These are phyloP conservation scores for Fusarium cicatricum DNA, from an alignment of 2,329 filamentous ascomycete species.

Conservation along the genomic window DNA sequence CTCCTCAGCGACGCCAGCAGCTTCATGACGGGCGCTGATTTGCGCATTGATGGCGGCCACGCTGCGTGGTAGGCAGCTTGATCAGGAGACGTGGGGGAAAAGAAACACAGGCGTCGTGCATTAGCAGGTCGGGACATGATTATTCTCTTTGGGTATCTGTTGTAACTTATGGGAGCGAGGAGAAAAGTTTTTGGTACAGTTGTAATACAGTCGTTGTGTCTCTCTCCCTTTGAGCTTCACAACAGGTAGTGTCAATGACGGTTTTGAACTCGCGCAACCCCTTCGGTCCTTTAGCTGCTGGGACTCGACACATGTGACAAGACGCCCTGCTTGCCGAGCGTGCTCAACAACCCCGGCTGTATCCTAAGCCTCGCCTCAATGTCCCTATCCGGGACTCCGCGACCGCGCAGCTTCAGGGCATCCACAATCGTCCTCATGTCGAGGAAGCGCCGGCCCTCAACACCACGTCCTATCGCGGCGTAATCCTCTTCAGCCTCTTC, in stretches of 20 bases:
- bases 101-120: conserved; percentile 1
- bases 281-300: conserved; percentile 26
- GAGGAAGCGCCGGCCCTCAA: conserved; percentile 54
- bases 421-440: conserved; percentile 58
- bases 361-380: conserved; percentile 59
- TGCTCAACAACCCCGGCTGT: conserved; percentile 54
- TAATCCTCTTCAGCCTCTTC: conserved; percentile 55
- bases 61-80: conserved; percentile 63
- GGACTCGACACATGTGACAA: conserved; percentile 49
- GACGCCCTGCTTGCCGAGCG: conserved; percentile 53
- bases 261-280: no score
- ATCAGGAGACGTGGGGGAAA: background rate
- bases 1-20: conserved; percentile 74
- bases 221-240: conserved; percentile 6
- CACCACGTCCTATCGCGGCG: conserved; percentile 49
- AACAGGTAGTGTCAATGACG: conserved; percentile 6
- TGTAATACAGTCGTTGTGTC: conserved; percentile 18
- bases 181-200: conserved; percentile 27
- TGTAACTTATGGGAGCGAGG: conserved; percentile 26
- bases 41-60: conserved; percentile 78
- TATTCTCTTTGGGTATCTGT: conserved; percentile 24
- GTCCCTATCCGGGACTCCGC: conserved; percentile 48
- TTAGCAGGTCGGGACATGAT: background rate
- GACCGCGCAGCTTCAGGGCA: conserved; percentile 54
- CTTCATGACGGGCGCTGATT: conserved; percentile 79